Evolutionary conservation across 176 grass and related monocot species (phyloP), one percentile per base, ranked within the genome.

Genomic region (Oryza glaberrima): DNA sequence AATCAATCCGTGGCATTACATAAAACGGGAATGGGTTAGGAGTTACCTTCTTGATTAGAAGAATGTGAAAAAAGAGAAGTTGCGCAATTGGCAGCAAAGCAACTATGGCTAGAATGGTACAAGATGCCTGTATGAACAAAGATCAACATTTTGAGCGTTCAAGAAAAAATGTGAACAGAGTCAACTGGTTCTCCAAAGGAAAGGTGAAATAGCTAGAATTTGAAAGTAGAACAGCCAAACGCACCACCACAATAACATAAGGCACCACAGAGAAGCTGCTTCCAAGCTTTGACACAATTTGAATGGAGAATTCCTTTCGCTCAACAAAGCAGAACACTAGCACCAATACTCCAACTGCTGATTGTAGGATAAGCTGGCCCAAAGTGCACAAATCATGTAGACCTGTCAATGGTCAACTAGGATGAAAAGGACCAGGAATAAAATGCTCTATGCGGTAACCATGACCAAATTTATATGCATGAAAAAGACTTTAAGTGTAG

Each of bases 321-420:
- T 99, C 79, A 75, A 99, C 86, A 79, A 99, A 92, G 82, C 97
- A 99, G 44, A 96, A 92, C 71, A 99, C 89, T 87, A 99, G 84
- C 78, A 99, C 97, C 61, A 99, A 83, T 82, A 99, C 58, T 84
- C 97, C 97, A 65, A 91, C 84, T 76, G 86, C 77, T 81, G 91
- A 96, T 82, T 99, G 94, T 48, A 99, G 81, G 78, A 99, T 94
- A 94, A 99, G 91, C 97, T 99, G 97, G 89, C 91, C 89, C 81
- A 91, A 91, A 87, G 86, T 91, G 81, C 85, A 91, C 89, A 91
- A 91, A 91, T 71, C 77, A 91, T 88, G 89, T 20, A 91, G 85
- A 91, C 95, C 93, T 95, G 93, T 98, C 95, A 98, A 98, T 95
- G 84, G 83, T 98, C 91, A 98, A 98, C 91, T 92, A 95, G 95